Base-by-base conservation (phyloP, 2,329 filamentous ascomycete genomes). In the Fusarium ambrosium region DNA sequence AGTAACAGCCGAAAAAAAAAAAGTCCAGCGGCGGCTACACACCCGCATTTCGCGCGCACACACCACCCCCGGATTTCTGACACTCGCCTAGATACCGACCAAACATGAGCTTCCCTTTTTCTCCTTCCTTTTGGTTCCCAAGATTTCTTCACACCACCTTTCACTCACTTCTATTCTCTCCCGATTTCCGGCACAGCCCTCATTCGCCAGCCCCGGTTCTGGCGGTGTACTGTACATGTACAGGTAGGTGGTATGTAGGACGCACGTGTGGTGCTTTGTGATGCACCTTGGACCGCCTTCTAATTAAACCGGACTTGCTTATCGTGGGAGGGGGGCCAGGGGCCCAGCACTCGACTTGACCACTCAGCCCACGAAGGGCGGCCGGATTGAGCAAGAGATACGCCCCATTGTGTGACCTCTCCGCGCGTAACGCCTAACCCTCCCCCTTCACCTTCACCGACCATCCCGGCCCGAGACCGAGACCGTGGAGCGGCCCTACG, bases 191-290 rank as follows among this genome's bases (percentile, higher is more conserved):
- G 66, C 64, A 32, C 59, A 48, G 16, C 56, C 61, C 64, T 71
- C 58, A 78, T 78, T 78, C 72, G 76, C 24, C 36, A 39, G 63
- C 51, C 8, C 39, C 37, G 20, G 68, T 77, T 53, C 64, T 76
- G 65, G 76, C 76, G 76, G 76, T 78, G 76, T 72, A 76, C 37
- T 51, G 62, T 67, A 43, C 69, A 60, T 48, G 48, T n/a, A 53
- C 48, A 22, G 55, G 55, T 37, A 64, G 41, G 67, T 55, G 39
- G 63, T 37, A 69, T 53, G 36, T 64, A 55, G 45, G 32, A 62
- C 56, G 58, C 59, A 62, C 56, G 69, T 75, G 69, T 75, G 69
- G 64, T 67, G 64, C 65, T 53, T 63, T 62, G 69, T 58, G 62
- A 27, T 58, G 62, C 62, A 58, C n/a, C 66, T 53, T 73, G 64